Evolutionary conservation across 805 yeast genomes (phyloP), one percentile per base, ranked within the genome.

Genomic region (Metschnikowia santaceciliae): DNA sequence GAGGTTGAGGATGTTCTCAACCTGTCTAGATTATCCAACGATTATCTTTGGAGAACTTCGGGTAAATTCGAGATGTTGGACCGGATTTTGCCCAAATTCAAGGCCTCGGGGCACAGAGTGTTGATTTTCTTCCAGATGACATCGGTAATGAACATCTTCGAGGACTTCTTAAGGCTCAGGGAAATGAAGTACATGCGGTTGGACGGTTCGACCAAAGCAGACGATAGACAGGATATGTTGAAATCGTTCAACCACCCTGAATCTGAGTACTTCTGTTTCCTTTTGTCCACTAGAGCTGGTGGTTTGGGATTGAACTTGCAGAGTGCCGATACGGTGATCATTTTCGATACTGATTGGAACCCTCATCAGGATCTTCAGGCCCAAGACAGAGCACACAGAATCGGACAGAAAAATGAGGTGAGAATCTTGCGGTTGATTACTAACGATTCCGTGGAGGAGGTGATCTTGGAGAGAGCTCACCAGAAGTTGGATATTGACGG

Each of bases 281-380:
- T 88, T 52, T 71, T 88, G 53, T 86, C 92, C 0, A 88, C 95
- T 0, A 83, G 95, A 76, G 95, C 95, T 48, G 95, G 95, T 78
- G 95, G 95, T 57, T 79, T 88, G 61, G 95, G 95, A 63, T 77
- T 88, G 62, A 88, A 88, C 67, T 80, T 88, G 66, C 95, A 88
- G 71, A 86, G 91, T 23, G 95, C 95, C 3, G 95, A 88, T 65
- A 88, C 95, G 0, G 95, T 88, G 52, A 82, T 88, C 55, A 88
- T 88, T 55, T 88, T 87, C 65, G 95, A 88, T 66, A 86, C 92
- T 14, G 95, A 88, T 71, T 88, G 95, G 95, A 88, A 88, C 64
- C 95, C 95, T 7, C 95, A 88, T 71, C 95, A 88, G 68, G 95
- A 88, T 81, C 79, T 88, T 63, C 95, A 88, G 67, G 95, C 94